These are phyloP conservation scores for Floccularia luteovirens DNA, from an alignment of 768 basidiomycete species.

Conservation along the genomic window DNA sequence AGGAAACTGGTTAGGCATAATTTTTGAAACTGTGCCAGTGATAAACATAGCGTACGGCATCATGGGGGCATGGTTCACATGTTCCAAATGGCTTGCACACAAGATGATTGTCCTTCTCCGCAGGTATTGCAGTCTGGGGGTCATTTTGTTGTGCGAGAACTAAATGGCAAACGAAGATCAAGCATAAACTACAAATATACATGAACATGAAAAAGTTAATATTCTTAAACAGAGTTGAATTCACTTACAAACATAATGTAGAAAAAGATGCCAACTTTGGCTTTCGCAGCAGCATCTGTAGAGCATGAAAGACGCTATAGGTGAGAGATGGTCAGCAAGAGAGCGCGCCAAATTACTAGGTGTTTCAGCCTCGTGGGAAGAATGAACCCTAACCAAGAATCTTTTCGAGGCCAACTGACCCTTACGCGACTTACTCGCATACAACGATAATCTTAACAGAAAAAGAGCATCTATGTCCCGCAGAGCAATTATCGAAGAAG, in stretches of 20 bases:
- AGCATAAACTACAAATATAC: conserved; percentile 9
- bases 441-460: not conserved
- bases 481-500: conserved; percentile 60
- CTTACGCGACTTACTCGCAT: not conserved
- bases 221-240: not conserved
- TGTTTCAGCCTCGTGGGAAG: conserved; percentile 17
- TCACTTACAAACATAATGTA: conserved; percentile 23
- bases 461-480: conserved; percentile 46
- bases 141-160: conserved; percentile 7
- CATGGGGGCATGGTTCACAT: conserved; percentile 59
- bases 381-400: not conserved
- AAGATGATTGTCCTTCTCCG: too few relatives aligned
- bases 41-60: conserved; percentile 50
- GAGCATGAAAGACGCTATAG: conserved; percentile 23
- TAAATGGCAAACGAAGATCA: conserved; percentile 8
- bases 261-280: conserved; percentile 20
- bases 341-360: not conserved
- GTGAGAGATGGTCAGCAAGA: conserved; percentile 2
- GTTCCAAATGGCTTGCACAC: conserved; percentile 48
- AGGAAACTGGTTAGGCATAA: conserved; percentile 2
- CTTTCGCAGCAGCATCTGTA: conserved; percentile 23
- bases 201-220: not conserved
- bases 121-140: too few relatives aligned
- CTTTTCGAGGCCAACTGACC: not conserved
- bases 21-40: not conserved